Evolutionary conservation across 768 basidiomycete species (phyloP).

Genomic region (Collybiopsis luxurians): DNA sequence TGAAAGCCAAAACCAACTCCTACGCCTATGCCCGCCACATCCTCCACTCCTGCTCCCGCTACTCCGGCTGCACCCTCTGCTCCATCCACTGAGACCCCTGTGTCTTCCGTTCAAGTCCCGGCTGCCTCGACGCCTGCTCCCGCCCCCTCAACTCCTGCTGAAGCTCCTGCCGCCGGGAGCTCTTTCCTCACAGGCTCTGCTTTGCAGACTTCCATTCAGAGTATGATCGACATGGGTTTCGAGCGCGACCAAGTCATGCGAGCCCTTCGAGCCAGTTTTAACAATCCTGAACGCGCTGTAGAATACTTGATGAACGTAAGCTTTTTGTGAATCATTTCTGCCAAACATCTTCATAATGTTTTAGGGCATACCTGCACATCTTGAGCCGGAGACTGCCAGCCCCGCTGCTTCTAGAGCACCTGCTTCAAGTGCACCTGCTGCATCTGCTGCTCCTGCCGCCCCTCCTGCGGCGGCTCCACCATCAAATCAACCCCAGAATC

Average conservation of each 20-base stretch:
- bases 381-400: constrained; percentile 47
- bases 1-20: constrained; percentile 59
- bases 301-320: constrained; percentile 93
- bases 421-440: constrained; percentile 32
- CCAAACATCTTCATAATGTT: neutral
- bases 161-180: constrained; percentile 43
- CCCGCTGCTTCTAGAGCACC: constrained; percentile 33
- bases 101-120: constrained; percentile 30
- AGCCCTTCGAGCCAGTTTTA: constrained; percentile 90
- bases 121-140: constrained; percentile 32
- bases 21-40: constrained; percentile 26
- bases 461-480: constrained; percentile 29
- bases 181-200: constrained; percentile 76
- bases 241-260: constrained; percentile 78
- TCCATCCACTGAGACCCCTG: constrained; percentile 33
- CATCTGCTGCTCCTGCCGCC: constrained; percentile 30
- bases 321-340: constrained; percentile 11
- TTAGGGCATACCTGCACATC: constrained; percentile 79
- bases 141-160: constrained; percentile 22
- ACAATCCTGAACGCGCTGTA: constrained; percentile 97
- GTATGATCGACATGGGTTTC: constrained; percentile 96
- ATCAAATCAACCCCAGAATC: constrained; percentile 65
- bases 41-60: constrained; percentile 31
- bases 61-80: constrained; percentile 30
- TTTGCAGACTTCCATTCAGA: constrained; percentile 72